These are phyloP conservation scores for Stephania cephalantha DNA, from an alignment of 164 flowering plant genomes.

Conservation along the genomic window DNA sequence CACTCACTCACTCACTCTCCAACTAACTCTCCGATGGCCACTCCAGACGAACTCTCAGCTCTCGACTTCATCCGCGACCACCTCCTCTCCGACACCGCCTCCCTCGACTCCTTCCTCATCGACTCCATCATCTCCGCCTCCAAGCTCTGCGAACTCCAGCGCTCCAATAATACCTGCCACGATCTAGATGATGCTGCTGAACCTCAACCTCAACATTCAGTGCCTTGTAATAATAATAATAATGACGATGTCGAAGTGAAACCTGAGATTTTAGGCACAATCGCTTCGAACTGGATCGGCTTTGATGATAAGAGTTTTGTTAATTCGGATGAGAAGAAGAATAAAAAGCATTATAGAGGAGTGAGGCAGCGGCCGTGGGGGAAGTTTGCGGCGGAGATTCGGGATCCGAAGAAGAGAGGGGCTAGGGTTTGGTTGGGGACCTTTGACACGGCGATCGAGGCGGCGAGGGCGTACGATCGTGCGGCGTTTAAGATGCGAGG, in stretches of 20 bases:
- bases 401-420: slow-evolving; percentile 31
- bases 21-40: slow-evolving; percentile 20
- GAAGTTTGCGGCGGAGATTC: slow-evolving; percentile 44
- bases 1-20: neutral
- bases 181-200: too few species aligned
- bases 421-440: slow-evolving; percentile 46
- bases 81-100: slow-evolving; percentile 29
- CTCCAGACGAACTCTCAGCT: slow-evolving; percentile 24
- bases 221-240: too few species aligned
- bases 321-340: slow-evolving; percentile 11
- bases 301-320: neutral
- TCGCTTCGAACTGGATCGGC: neutral
- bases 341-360: slow-evolving; percentile 28
- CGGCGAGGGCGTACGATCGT: slow-evolving; percentile 43
- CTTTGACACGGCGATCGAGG: slow-evolving; percentile 37
- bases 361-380: slow-evolving; percentile 48
- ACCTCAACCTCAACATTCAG: too few species aligned
- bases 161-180: too few species aligned
- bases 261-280: too few species aligned
- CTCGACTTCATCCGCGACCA: slow-evolving; percentile 31
- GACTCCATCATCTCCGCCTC: neutral
- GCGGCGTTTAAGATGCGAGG: slow-evolving; percentile 43
- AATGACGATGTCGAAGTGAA: too few species aligned
- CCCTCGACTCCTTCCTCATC: slow-evolving; percentile 12
- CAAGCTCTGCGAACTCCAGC: too few species aligned